These are phyloP conservation scores for Suillus occidentalis DNA, from an alignment of 768 basidiomycete genomes.

Conservation along the genomic window DNA sequence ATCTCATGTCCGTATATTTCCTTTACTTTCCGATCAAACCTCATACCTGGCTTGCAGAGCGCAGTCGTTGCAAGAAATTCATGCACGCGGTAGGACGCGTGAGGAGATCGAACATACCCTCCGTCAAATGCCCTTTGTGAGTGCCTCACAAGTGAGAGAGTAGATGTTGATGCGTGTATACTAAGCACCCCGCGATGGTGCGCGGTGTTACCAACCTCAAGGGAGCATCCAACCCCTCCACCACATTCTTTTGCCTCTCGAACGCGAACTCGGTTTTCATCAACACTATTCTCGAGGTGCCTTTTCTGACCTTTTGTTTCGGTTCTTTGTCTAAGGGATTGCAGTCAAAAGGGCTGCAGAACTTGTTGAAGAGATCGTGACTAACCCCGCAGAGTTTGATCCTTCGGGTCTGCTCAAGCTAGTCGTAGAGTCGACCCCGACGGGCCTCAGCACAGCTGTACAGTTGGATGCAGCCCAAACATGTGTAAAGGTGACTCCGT, in stretches of 20 bases:
- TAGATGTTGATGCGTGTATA: background rate
- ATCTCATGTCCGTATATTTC: conserved; percentile 73
- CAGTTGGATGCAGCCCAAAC: conserved; percentile 88
- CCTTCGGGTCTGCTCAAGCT: conserved; percentile 69
- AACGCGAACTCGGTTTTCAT: conserved; percentile 95
- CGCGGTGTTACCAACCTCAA: conserved; percentile 84
- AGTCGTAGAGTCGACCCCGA: conserved; percentile 70
- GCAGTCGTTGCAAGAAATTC: conserved; percentile 69
- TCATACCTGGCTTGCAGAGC: conserved; percentile 42
- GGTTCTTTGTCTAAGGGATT: background rate
- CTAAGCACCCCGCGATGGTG: conserved; percentile 94
- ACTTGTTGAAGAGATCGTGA: conserved; percentile 79
- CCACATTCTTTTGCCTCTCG: conserved; percentile 87
- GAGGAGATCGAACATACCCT: conserved; percentile 80
- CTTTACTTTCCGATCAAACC: background rate
- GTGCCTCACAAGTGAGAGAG: conserved; percentile 23
- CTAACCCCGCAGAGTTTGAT: conserved; percentile 90
- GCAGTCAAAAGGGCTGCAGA: conserved; percentile 72
- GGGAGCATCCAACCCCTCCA: conserved; percentile 53
- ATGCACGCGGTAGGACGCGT: conserved; percentile 64
- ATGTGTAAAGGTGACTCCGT: conserved; percentile 87
- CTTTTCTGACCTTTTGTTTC: background rate
- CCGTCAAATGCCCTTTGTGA: conserved; percentile 81
- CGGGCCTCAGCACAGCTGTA: conserved; percentile 80
- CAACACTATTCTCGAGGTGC: conserved; percentile 80